Conservation (phyloP, 192 early-diverging fungal species). For the Mortierella alpina region DNA sequence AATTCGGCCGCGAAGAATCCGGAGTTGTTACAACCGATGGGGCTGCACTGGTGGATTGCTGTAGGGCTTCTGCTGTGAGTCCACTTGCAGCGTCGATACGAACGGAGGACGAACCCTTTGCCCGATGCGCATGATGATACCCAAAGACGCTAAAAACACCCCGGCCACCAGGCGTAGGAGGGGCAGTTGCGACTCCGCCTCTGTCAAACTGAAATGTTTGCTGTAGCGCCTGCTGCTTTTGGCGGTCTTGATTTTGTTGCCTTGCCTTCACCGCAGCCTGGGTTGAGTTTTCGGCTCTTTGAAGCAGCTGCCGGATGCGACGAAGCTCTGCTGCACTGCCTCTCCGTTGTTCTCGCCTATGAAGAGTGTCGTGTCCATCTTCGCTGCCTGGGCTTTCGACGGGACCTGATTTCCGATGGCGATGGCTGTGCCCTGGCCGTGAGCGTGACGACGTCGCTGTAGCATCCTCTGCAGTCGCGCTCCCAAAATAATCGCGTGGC, state of each 20-base stretch:
- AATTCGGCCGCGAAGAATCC: constrained; percentile 27
- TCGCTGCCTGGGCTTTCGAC: constrained; percentile 28
- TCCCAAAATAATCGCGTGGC: constrained; percentile 29
- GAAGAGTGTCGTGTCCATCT: constrained; percentile 2
- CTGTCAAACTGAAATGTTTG: constrained; percentile 23
- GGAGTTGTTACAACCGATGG: constrained; percentile 11
- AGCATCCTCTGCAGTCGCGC: constrained; percentile 12
- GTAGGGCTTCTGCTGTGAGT: background rate
- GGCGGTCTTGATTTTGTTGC: constrained; percentile 20
- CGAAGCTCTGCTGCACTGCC: constrained; percentile 41
- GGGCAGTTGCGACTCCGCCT: constrained; percentile 24
- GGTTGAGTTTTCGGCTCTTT: constrained; percentile 46
- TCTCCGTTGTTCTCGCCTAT: constrained; percentile 14
- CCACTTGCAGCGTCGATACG: background rate
- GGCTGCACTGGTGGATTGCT: background rate
- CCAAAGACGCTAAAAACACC: constrained; percentile 26
- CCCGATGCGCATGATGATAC: constrained; percentile 15
- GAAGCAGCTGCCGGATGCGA: constrained; percentile 37
- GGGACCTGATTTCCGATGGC: background rate
- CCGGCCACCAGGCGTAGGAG: constrained; percentile 21
- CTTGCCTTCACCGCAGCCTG: constrained; percentile 30
- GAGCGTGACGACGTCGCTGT: background rate
- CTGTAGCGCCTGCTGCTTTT: constrained; percentile 17
- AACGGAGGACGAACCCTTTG: background rate
- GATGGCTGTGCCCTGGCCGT: background rate